Percentiles rank a stretch among this genome's conserved stretches.
phyloP scores from a whole-genome alignment of 2,329 filamentous ascomycete species.

The Purpureocillium takamizusanense region DNA sequence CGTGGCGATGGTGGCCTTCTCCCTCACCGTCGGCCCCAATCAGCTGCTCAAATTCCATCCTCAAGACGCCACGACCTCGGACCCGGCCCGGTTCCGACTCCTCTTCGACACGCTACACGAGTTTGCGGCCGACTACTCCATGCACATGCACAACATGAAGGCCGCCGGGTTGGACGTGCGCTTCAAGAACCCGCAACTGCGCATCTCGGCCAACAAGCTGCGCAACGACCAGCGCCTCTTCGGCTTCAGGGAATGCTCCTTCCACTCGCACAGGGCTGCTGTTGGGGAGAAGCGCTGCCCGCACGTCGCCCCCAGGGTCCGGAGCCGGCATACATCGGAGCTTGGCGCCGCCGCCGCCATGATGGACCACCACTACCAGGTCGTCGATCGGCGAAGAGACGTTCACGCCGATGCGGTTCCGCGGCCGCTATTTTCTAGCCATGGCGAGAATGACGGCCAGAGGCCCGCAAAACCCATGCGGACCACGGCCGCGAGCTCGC shows the following conservation, averaged over 20 bases:
- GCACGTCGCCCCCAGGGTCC: slow-evolving; percentile 20
- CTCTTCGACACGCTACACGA: slow-evolving; percentile 36
- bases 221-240: slow-evolving; percentile 48
- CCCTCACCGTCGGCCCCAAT: slow-evolving; percentile 26
- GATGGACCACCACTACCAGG: too few relatives aligned
- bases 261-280: slow-evolving; percentile 46
- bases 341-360: neutral
- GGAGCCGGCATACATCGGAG: slow-evolving; percentile 4
- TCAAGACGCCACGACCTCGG: slow-evolving; percentile 16
- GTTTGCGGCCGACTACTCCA: slow-evolving; percentile 40
- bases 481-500: neutral
- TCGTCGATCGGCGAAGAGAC: neutral
- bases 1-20: slow-evolving; percentile 52
- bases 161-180: slow-evolving; percentile 39
- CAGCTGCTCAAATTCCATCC: slow-evolving; percentile 19
- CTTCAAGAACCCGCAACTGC: slow-evolving; percentile 52
- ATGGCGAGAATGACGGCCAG: neutral
- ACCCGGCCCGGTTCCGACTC: slow-evolving; percentile 27
- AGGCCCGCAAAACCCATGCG: neutral
- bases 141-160: slow-evolving; percentile 43
- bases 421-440: slow-evolving; percentile 16
- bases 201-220: slow-evolving; percentile 46
- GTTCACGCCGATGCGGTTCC: slow-evolving; percentile 10
- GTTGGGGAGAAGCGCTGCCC: slow-evolving; percentile 48
- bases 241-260: slow-evolving; percentile 53